Evolutionary conservation across 441 rosid genomes (phyloP), one percentile per base, ranked within the genome.

Genomic region (Brassica balearica): DNA sequence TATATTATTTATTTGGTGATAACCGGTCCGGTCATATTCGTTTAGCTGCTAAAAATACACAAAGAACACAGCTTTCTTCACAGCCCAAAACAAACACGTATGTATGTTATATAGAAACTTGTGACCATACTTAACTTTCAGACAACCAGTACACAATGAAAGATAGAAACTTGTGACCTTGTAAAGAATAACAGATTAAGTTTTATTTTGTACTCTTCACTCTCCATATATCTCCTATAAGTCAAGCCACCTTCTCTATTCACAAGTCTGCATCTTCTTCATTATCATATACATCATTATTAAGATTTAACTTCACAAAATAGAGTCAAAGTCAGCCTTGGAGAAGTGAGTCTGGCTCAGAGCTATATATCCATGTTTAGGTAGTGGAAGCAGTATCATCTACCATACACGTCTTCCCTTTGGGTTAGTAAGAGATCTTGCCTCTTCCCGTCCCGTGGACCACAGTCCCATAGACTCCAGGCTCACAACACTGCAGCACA

Each of bases 1-100:
- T 55, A 55, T 55, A n/a, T 51, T 51, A 14, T 51, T 55, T 55
- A 55, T 55, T 7, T 55, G 60, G 60, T 55, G 60, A 55, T 55
- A 55, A 55, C 23, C 60, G 9, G 60, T 55, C 60, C 60, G 60
- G 23, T 55, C 23, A 55, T 6, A 55, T 55, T 55, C 60, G 60
- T 23, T 6, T 53, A 15, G 59, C 59, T 15, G 19, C 59, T 53
- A 53, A 53, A 1, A 51, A 12, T 11, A 46, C 53, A 46, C 53
- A 46, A 46, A 43, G 51, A 43, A 12, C 15, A 46, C 53, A 46
- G 53, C 15, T 46, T 46, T 15, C 15, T 46, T 46, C 53, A 46
- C 53, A 46, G 6, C 53, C n/a, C 53, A 46, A 12, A 46, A 46
- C 53, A 46, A 12, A 46, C 2, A 46, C 53, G 53, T 46, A 46